Evolutionary conservation across 2,329 filamentous ascomycete genomes (phyloP).

Genomic region (Ophiocordyceps australis): DNA sequence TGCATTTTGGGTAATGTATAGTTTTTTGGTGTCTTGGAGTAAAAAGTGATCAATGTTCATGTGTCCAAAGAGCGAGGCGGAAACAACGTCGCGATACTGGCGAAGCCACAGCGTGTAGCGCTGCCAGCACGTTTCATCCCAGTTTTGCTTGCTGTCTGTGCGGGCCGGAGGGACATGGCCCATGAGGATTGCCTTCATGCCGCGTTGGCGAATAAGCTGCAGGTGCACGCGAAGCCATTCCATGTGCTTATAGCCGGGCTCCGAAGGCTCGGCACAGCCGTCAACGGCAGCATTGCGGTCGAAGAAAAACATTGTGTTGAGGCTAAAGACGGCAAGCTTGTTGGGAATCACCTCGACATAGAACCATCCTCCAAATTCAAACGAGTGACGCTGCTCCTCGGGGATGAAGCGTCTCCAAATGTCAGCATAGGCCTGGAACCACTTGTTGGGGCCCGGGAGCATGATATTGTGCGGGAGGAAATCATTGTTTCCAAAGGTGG

Average conservation of each 20-base stretch:
- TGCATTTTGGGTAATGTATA: slow-evolving; percentile 33
- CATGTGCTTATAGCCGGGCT: slow-evolving; percentile 87
- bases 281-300: slow-evolving; percentile 86
- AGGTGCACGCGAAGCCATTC: slow-evolving; percentile 91
- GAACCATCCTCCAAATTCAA: slow-evolving; percentile 89
- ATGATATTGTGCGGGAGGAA: slow-evolving; percentile 95
- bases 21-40: slow-evolving; percentile 65
- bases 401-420: slow-evolving; percentile 84
- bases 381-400: slow-evolving; percentile 78
- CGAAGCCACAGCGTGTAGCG: slow-evolving; percentile 85
- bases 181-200: slow-evolving; percentile 87
- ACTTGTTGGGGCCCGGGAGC: slow-evolving; percentile 65
- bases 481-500: slow-evolving; percentile 93
- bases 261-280: slow-evolving; percentile 59
- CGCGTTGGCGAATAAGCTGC: slow-evolving; percentile 59
- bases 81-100: slow-evolving; percentile 80
- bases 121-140: slow-evolving; percentile 98
- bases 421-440: slow-evolving; percentile 58
- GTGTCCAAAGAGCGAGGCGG: slow-evolving; percentile 68
- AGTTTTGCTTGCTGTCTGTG: slow-evolving; percentile 66
- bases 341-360: slow-evolving; percentile 79
- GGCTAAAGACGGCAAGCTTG: slow-evolving; percentile 72
- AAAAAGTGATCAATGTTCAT: slow-evolving; percentile 99
- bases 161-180: slow-evolving; percentile 88
- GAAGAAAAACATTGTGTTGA: slow-evolving; percentile 96